Conservation (phyloP, 2,329 filamentous ascomycete genomes). For the Capronia epimyces region DNA sequence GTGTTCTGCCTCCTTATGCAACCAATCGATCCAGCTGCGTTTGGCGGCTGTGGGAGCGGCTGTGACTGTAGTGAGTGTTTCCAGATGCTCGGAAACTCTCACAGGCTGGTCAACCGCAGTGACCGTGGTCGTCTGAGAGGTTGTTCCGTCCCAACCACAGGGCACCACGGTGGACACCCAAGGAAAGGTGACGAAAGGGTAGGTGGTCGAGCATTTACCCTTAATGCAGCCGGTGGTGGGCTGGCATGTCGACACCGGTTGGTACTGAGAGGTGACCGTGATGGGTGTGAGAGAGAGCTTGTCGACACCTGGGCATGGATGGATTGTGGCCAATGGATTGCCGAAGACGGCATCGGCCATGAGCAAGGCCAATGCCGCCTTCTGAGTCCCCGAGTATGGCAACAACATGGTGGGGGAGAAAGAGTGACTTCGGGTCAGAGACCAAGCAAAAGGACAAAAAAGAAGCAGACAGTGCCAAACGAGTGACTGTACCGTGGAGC, state of each 20-base stretch:
- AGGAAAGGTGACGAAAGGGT: constrained; percentile 15
- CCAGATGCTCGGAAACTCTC: constrained; percentile 8
- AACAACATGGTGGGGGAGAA: constrained; percentile 7
- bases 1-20: background rate
- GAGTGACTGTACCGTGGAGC: constrained; percentile 8
- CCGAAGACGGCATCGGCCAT: constrained; percentile 7
- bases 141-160: constrained; percentile 13
- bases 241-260: constrained; percentile 13
- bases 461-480: constrained; percentile 1
- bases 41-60: constrained; percentile 4
- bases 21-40: constrained; percentile 6
- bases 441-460: background rate
- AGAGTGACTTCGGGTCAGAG: constrained; percentile 7
- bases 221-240: constrained; percentile 7
- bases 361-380: constrained; percentile 6
- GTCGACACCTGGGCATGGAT: constrained; percentile 4
- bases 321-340: constrained; percentile 7
- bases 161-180: constrained; percentile 21
- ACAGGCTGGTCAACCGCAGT: constrained; percentile 12
- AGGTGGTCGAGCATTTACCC: constrained; percentile 8
- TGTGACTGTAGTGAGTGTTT: constrained; percentile 11
- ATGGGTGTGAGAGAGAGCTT: background rate
- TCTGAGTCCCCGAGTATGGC: background rate
- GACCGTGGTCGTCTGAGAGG: constrained; percentile 12
- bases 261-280: constrained; percentile 17